These are phyloP conservation scores for Tylopilus orsonianus DNA, from an alignment of 1,284 basidiomycete genomes.

Conservation along the genomic window DNA sequence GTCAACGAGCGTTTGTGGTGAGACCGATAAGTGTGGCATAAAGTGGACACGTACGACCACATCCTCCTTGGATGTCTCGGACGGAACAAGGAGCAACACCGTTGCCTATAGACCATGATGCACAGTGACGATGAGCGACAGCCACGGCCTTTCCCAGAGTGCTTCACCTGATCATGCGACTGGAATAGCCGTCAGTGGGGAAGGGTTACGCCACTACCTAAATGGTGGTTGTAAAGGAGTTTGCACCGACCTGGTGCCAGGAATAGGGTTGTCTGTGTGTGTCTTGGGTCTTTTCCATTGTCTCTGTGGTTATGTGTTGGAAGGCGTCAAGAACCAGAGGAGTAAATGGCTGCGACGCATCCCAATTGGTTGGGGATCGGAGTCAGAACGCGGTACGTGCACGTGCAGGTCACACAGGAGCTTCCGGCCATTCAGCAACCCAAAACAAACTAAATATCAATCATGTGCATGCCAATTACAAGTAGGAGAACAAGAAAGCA, in stretches of 20 bases:
- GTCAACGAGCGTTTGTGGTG: constrained; percentile 4
- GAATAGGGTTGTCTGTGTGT: constrained; percentile 52
- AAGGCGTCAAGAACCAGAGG: constrained; percentile 5
- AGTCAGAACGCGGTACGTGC: constrained; percentile 35
- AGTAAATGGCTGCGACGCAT: constrained; percentile 20
- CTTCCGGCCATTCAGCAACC: neutral
- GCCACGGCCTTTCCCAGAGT: constrained; percentile 8
- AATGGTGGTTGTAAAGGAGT: neutral
- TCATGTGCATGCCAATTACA: constrained; percentile 33
- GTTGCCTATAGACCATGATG: constrained; percentile 54
- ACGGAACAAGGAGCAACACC: constrained; percentile 71
- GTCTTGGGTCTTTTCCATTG: constrained; percentile 31
- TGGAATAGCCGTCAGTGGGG: constrained; percentile 30
- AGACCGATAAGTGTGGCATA: constrained; percentile 6
- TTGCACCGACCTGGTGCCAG: constrained; percentile 55
- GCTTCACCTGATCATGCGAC: constrained; percentile 67
- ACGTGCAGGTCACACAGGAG: constrained; percentile 26
- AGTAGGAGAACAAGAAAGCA: constrained; percentile 20
- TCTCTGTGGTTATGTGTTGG: constrained; percentile 13
- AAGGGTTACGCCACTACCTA: constrained; percentile 19
- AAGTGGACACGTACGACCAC: constrained; percentile 50
- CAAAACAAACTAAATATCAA: constrained; percentile 19
- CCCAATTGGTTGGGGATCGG: constrained; percentile 29
- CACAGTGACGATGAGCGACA: constrained; percentile 22
- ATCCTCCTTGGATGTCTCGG: constrained; percentile 67